Conservation (phyloP, 1,284 basidiomycete genomes). For the Apiotrichum porosum region DNA sequence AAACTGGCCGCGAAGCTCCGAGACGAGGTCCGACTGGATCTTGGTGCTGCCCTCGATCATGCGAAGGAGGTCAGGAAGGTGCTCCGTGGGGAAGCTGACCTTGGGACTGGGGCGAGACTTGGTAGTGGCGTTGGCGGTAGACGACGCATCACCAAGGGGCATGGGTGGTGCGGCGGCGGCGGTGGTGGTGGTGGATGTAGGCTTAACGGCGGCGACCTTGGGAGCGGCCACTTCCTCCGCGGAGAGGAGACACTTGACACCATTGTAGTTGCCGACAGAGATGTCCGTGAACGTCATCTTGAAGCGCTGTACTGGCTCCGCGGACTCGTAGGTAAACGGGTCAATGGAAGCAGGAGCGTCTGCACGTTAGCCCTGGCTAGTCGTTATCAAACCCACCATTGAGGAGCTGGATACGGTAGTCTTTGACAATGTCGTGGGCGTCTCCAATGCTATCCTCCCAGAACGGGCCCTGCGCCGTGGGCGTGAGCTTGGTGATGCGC, state of each 20-base stretch:
- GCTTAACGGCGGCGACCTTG: conserved; percentile 1
- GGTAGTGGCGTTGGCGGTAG: conserved; percentile 3
- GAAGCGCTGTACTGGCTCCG: conserved; percentile 26
- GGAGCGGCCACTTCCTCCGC: conserved; percentile 11
- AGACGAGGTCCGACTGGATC: conserved; percentile 34
- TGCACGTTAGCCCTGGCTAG: conserved; percentile 9
- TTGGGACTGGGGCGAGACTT: conserved; percentile 22
- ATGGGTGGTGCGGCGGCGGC: conserved; percentile 1
- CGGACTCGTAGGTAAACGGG: conserved; percentile 40
- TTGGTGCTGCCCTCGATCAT: conserved; percentile 39
- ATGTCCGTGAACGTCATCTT: conserved; percentile 29
- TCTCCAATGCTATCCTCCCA: conserved; percentile 42
- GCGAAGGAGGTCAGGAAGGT: conserved; percentile 35
- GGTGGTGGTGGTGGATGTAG: conserved; percentile 1
- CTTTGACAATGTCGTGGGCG: conserved; percentile 30
- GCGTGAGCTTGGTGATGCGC: conserved; percentile 43
- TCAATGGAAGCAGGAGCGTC: conserved; percentile 43
- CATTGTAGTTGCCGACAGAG: conserved; percentile 26
- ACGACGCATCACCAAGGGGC: conserved; percentile 18
- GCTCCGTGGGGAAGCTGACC: conserved; percentile 34
- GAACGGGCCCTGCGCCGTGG: conserved; percentile 41
- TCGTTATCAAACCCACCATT: conserved; percentile 32
- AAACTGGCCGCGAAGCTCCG: conserved; percentile 35
- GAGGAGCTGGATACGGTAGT: conserved; percentile 42
- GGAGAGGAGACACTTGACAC: conserved; percentile 30